Base-by-base conservation (phyloP, 2,329 filamentous ascomycete genomes). In the Fusarium sp. region DNA sequence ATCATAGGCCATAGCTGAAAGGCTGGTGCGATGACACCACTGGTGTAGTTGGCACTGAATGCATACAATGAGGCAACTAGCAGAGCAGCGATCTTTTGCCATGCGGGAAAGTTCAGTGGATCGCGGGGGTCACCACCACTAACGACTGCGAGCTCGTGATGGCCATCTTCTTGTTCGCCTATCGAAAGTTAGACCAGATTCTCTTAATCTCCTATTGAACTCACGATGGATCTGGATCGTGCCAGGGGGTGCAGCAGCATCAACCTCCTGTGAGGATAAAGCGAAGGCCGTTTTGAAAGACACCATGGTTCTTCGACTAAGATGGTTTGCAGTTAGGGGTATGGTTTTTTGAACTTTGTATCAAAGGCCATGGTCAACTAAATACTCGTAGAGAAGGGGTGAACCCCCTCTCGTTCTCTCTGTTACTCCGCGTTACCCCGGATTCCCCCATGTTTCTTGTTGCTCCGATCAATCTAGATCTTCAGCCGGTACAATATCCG, bases 71-170 rank as follows among this genome's bases (percentile, higher is more conserved):
- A 76, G 5, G 73, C 74, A 3, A 74, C 66, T 8, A 71, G 4
- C 15, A 82, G 63, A 1, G 77, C 71, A 2, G 70, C 62, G 1
- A 74, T 18, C 59, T 81, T 82, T 6, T 76, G 72, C 79, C 79
- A 81, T 1, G 49, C 38, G 1, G 75, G 49, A 69, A 77, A 81
- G 59, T 81, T 81, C 16, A 82, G 67, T 3, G 80, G 80, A 52
- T 82, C 80, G 8, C 73, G 73, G 8, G 80, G 79, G 44, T 81
- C 78, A 0, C 72, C 78, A 0, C 72, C 43, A 1, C 75, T 69
- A 2, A 6, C 4, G 9, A 15, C 10, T 6, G 8, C 11, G 18
- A 12, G 32, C n/a, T 27, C 32, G n/a, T 6, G 16, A 8, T 38
- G 24, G 5, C 12, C 24, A 18, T 54, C 40, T 51, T 69, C 66